A percentile compares a stretch with the other conserved stretches of the same genome.
These are phyloP conservation scores for Diphasiastrum complanatum DNA, from an alignment of 83 land plant genomes.

Conservation along the genomic window DNA sequence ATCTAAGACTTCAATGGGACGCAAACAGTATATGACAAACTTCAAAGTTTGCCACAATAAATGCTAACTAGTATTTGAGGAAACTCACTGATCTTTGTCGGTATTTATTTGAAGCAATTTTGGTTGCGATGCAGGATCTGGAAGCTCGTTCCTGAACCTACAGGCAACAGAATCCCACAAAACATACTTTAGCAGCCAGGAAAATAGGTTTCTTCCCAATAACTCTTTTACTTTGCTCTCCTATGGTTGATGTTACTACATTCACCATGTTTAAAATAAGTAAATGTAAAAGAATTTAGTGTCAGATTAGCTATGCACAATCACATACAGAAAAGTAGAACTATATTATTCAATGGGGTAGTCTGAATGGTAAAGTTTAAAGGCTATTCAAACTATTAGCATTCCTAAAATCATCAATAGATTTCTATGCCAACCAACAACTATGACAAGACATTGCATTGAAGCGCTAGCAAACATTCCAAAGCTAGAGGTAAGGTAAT, in stretches of 20 bases:
- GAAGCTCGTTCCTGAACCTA: conserved; percentile 96
- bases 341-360: background rate
- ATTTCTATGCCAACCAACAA: no score
- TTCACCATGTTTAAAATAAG: background rate
- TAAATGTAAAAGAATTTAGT: background rate
- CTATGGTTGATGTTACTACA: background rate
- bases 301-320: background rate
- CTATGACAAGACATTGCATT: no score
- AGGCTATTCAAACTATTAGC: no score
- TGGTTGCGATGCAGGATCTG: conserved; percentile 86
- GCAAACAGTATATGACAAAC: no score
- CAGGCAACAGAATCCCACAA: conserved; percentile 1
- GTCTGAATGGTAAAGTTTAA: no score
- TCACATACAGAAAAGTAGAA: background rate
- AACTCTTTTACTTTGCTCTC: background rate
- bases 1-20: no score
- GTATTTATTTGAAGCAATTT: conserved; percentile 60
- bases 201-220: background rate
- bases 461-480: no score
- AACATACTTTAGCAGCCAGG: background rate
- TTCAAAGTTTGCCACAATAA: background rate
- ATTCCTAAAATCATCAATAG: no score
- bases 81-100: conserved; percentile 75
- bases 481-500: no score
- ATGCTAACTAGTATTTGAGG: background rate